Evolutionary conservation across 2,329 filamentous ascomycete genomes (phyloP), one percentile per base, ranked within the genome.

Genomic region (Trichoderma asperellum): DNA sequence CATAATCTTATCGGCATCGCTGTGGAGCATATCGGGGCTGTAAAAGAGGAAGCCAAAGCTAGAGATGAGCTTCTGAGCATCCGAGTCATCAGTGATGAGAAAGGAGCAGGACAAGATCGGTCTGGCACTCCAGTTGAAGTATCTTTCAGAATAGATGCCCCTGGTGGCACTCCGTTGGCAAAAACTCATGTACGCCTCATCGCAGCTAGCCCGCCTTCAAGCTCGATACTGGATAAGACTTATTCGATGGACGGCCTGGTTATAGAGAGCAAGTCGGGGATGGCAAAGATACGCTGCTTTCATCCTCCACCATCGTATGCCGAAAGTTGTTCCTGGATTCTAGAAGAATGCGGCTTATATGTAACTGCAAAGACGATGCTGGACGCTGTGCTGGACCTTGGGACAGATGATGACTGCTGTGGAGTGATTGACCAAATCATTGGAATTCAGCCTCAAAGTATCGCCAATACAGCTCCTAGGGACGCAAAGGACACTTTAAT

Each of bases 221-320:
- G 81, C 71, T 70, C 71, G 21, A 72, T 74, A 3, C 27, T 76
- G 1, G 72, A 71, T 2, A 75, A 69, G 3, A 74, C 71, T 0
- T 78, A 76, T 68, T 78, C 77, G 0, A 79, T 83, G 64, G 81
- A 83, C 70, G 81, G 78, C 0, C 53, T 83, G 0, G 80, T 83
- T 0, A 65, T 75, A 2, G 74, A 73, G 32, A 72, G 69, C 12
- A 80, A 80, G 0, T 68, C 71, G 3, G 24, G 77, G 74, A 10
- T 75, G 71, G 5, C 79, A 81, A 68, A 75, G 75, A 62, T 71
- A 27, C 40, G n/a, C 3, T 83, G 80, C 60, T 73, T 82, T 5
- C 80, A 82, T 67, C 77, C 76, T 0, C 76, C 79, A 7, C 81
- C 81, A 0, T 24, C 73, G 0, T 83, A 78, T 64, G 72, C 79